Evolutionary conservation across 1,284 basidiomycete species (phyloP).

Genomic region (Caloboletus firmus): DNA sequence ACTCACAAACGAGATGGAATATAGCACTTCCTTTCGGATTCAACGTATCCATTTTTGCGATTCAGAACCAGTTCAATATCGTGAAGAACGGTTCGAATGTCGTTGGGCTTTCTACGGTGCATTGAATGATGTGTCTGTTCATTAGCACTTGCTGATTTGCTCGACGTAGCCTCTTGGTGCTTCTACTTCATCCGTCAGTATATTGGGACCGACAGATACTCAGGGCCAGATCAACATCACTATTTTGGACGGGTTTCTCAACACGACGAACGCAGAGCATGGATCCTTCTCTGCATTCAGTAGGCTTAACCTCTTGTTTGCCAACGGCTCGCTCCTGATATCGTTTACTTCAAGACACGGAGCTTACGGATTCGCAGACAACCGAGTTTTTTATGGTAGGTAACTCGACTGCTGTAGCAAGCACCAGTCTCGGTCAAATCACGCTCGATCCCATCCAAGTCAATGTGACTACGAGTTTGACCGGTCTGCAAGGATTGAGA

Average conservation of each 20-base stretch:
- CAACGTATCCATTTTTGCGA: conserved; percentile 59
- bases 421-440: conserved; percentile 67
- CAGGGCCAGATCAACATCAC: conserved; percentile 67
- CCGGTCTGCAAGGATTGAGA: conserved; percentile 64
- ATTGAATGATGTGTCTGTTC: conserved; percentile 17
- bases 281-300: conserved; percentile 59
- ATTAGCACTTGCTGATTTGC: conserved; percentile 13
- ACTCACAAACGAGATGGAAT: conserved; percentile 1
- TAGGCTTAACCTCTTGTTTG: conserved; percentile 30
- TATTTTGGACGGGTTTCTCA: conserved; percentile 56
- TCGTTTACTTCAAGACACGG: conserved; percentile 41
- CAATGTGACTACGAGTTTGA: conserved; percentile 66
- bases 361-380: conserved; percentile 47
- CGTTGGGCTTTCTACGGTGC: conserved; percentile 57
- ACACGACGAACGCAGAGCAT: conserved; percentile 51
- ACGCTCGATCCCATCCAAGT: conserved; percentile 75
- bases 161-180: conserved; percentile 53
- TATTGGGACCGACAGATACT: conserved; percentile 57
- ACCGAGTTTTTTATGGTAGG: conserved; percentile 64
- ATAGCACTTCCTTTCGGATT: conserved; percentile 79
- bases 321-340: not conserved
- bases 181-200: conserved; percentile 54
- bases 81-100: conserved; percentile 51
- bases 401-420: conserved; percentile 62
- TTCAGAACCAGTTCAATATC: conserved; percentile 68